Percentiles rank a stretch among this genome's conserved stretches.
Conservation (phyloP, 805 yeast genomes). For the Cyberlindnera meyerae region DNA sequence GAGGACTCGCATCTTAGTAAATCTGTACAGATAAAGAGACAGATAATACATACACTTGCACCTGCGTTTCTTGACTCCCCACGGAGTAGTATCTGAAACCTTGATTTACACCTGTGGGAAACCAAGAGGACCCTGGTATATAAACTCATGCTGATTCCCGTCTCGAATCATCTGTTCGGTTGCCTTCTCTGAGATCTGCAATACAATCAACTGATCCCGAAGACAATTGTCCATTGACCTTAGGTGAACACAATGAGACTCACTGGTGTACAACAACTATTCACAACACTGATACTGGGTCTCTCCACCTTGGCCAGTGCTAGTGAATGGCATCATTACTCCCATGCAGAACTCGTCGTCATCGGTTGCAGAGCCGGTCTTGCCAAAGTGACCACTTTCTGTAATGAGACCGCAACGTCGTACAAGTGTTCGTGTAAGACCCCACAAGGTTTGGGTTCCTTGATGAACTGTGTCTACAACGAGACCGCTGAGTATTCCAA, state of each 20-base stretch:
- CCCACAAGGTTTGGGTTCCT: conserved; percentile 28
- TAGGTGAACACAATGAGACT: neutral
- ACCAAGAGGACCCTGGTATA: too few species aligned
- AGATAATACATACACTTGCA: too few species aligned
- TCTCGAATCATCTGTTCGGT: too few species aligned
- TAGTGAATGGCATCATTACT: conserved; percentile 17
- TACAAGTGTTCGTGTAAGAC: conserved; percentile 26
- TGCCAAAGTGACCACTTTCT: conserved; percentile 20
- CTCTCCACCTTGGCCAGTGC: neutral
- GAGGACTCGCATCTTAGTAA: too few species aligned
- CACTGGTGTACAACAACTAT: neutral
- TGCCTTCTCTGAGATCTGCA: too few species aligned
- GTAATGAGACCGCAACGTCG: conserved; percentile 19
- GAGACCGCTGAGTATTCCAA: conserved; percentile 9
- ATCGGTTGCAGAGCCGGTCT: conserved; percentile 26
- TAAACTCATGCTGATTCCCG: too few species aligned
- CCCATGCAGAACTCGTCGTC: conserved; percentile 12
- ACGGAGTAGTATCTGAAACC: too few species aligned
- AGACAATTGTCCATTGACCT: neutral
- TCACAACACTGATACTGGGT: neutral
- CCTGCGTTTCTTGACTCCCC: too few species aligned
- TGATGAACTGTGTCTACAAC: conserved; percentile 27
- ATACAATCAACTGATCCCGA: neutral
- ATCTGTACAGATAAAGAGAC: too few species aligned
- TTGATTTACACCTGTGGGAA: too few species aligned